These are phyloP conservation scores for Eutrema heterophyllum DNA, from an alignment of 345 rosid genomes.

Conservation along the genomic window DNA sequence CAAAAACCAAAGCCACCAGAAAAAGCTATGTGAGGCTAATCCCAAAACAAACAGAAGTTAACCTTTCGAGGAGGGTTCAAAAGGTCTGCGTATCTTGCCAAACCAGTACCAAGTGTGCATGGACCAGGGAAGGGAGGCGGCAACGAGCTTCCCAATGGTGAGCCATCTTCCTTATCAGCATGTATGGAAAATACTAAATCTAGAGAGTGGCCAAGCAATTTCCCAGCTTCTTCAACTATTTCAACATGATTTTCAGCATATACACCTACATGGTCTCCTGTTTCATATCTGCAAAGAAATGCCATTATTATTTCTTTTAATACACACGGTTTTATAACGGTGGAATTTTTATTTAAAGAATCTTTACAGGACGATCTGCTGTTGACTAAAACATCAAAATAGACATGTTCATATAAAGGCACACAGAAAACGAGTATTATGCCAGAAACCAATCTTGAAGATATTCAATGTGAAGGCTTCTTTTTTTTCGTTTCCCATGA, in stretches of 20 bases:
- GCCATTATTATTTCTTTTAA: neutral
- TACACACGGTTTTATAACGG: neutral
- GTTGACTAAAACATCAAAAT: neutral
- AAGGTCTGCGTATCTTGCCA: constrained; percentile 71
- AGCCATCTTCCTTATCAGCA: constrained; percentile 70
- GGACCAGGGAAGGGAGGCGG: constrained; percentile 84
- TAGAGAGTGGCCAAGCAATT: constrained; percentile 58
- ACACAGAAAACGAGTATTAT: too few relatives aligned
- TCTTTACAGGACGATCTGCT: neutral
- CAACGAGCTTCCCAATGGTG: constrained; percentile 59
- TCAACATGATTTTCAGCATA: constrained; percentile 69
- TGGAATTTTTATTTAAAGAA: neutral
- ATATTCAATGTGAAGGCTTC: too few relatives aligned
- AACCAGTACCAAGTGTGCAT: constrained; percentile 62
- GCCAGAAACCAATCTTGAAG: too few relatives aligned
- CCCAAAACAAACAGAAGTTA: constrained; percentile 1
- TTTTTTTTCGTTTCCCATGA: too few relatives aligned
- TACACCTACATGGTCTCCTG: constrained; percentile 95
- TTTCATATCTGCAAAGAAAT: constrained; percentile 62
- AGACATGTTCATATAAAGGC: too few relatives aligned
- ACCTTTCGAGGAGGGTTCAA: constrained; percentile 87
- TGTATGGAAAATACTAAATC: constrained; percentile 76
- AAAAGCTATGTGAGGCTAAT: neutral
- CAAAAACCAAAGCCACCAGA: constrained; percentile 1
- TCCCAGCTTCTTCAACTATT: constrained; percentile 70